Conservation (phyloP, 1,139 yeast species). For the Debaryomyces fabryi region DNA sequence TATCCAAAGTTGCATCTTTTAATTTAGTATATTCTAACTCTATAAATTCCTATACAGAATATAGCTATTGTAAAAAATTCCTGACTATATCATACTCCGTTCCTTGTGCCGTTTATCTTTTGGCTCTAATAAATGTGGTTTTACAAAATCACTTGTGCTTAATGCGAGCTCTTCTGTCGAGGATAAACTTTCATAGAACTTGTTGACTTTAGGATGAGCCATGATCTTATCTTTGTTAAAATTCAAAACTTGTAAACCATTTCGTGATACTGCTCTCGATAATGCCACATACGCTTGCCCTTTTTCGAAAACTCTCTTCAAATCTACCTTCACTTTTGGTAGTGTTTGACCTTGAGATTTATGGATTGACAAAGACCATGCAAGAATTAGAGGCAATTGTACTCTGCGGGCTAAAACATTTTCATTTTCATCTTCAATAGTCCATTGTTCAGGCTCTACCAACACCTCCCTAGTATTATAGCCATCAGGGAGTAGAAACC, state of each 20-base stretch:
- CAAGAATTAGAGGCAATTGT: slow-evolving; percentile 83
- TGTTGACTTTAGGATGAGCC: slow-evolving; percentile 63
- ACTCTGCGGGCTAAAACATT: slow-evolving; percentile 32
- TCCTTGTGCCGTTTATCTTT: neutral
- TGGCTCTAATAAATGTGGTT: neutral
- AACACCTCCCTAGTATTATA: slow-evolving; percentile 63
- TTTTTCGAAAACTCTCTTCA: slow-evolving; percentile 75
- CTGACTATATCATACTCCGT: neutral
- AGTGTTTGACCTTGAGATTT: slow-evolving; percentile 96
- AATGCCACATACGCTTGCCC: slow-evolving; percentile 97
- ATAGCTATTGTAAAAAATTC: neutral
- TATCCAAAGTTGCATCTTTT: neutral
- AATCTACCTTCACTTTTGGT: slow-evolving; percentile 78
- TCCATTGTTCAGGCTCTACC: slow-evolving; percentile 50
- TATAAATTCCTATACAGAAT: neutral
- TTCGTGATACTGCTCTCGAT: slow-evolving; percentile 79
- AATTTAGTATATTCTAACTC: neutral
- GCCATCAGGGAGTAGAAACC: slow-evolving; percentile 72
- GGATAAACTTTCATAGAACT: slow-evolving; percentile 52
- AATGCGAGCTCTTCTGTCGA: slow-evolving; percentile 22
- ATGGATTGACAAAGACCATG: slow-evolving; percentile 96
- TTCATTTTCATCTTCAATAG: slow-evolving; percentile 41
- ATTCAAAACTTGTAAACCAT: slow-evolving; percentile 76
- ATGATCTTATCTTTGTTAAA: slow-evolving; percentile 60
- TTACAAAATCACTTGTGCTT: neutral